Percentiles rank a stretch among this genome's conserved stretches.
These are phyloP conservation scores for Euptelea pleiosperma DNA, from an alignment of 164 flowering plant genomes.

Conservation along the genomic window DNA sequence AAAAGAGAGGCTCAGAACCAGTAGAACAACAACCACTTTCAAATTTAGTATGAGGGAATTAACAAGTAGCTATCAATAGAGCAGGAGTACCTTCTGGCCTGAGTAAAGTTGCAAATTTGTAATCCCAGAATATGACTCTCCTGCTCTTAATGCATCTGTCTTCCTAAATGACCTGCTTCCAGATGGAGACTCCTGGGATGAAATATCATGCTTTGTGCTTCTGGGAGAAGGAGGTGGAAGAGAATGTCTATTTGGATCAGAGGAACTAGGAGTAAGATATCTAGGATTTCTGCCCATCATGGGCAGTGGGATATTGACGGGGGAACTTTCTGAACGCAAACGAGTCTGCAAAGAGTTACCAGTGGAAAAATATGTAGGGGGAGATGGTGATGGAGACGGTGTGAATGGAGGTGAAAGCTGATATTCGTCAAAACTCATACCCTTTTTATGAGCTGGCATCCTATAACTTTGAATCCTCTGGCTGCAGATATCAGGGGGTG, in stretches of 20 bases:
- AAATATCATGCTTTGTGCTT: slow-evolving; percentile 46
- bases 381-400: slow-evolving; percentile 69
- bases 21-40: no score
- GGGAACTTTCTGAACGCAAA: slow-evolving; percentile 58
- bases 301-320: slow-evolving; percentile 75
- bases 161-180: slow-evolving; percentile 59
- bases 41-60: no score
- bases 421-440: slow-evolving; percentile 53
- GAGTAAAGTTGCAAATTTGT: slow-evolving; percentile 31
- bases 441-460: slow-evolving; percentile 35
- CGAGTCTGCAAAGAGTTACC: slow-evolving; percentile 39
- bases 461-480: slow-evolving; percentile 39
- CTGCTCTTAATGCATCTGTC: slow-evolving; percentile 41
- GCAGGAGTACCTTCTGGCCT: slow-evolving; percentile 55
- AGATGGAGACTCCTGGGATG: slow-evolving; percentile 73
- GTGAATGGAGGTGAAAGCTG: slow-evolving; percentile 86
- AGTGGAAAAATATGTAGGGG: slow-evolving; percentile 46
- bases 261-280: slow-evolving; percentile 56
- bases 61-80: background rate
- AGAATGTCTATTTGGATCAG: slow-evolving; percentile 68
- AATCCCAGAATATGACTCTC: slow-evolving; percentile 42
- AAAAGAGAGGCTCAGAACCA: background rate
- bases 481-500: slow-evolving; percentile 47
- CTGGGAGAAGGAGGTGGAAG: slow-evolving; percentile 86
- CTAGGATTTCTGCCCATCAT: slow-evolving; percentile 43